These are phyloP conservation scores for Colletotrichum liriopes DNA, from an alignment of 2,329 filamentous ascomycete genomes.

Conservation along the genomic window DNA sequence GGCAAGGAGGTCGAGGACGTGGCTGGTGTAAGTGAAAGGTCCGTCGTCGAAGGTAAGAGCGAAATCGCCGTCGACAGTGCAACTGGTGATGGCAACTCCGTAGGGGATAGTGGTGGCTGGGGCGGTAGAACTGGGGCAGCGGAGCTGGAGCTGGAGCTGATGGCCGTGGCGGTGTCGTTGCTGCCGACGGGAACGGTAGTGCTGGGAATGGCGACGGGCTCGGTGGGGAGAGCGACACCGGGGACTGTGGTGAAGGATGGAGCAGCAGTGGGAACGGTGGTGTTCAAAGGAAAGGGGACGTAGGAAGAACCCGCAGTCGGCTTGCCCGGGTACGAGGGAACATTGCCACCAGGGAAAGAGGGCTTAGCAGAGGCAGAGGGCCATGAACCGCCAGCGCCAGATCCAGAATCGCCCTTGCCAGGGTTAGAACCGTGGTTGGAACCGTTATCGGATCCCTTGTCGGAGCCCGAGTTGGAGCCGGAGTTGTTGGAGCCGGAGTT, in stretches of 20 bases:
- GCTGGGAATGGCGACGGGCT: constrained; percentile 27
- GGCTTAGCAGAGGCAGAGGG: constrained; percentile 16
- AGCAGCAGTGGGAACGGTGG: constrained; percentile 16
- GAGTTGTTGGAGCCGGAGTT: not conserved
- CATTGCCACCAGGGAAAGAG: constrained; percentile 20
- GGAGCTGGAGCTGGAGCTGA: not conserved
- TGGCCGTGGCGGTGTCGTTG: constrained; percentile 31
- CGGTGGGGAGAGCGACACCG: constrained; percentile 33
- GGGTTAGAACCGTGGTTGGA: not conserved
- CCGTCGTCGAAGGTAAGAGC: constrained; percentile 66
- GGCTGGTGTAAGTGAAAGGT: constrained; percentile 59
- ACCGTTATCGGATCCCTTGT: not conserved
- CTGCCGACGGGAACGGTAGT: constrained; percentile 34
- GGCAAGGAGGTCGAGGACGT: constrained; percentile 58
- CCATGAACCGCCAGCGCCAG: not conserved
- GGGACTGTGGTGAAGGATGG: constrained; percentile 33
- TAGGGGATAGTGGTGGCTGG: constrained; percentile 52
- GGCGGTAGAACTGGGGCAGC: constrained; percentile 47
- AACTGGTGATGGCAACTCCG: constrained; percentile 53
- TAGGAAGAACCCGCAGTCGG: constrained; percentile 16
- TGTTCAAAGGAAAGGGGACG: constrained; percentile 35
- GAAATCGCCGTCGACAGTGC: constrained; percentile 53
- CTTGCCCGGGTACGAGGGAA: constrained; percentile 35
- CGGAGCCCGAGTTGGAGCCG: not conserved
- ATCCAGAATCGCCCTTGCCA: not conserved